Evolutionary conservation across 768 basidiomycete genomes (phyloP).

Genomic region (Lepiota subincarnata): DNA sequence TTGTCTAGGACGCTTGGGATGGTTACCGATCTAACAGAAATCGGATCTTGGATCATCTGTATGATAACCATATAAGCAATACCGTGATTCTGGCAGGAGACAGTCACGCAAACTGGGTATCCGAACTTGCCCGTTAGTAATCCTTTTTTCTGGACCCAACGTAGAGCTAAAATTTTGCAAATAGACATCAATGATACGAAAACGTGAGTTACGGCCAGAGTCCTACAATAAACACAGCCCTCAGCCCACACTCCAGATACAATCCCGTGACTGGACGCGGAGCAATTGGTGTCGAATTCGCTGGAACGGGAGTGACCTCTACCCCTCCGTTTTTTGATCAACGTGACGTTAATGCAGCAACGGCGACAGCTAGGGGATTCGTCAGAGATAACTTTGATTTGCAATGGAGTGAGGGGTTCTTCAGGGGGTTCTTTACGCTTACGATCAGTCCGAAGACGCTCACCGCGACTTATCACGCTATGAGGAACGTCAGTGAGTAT

Average conservation of each 20-base stretch:
- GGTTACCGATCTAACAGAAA: constrained; percentile 54
- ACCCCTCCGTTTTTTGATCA: constrained; percentile 39
- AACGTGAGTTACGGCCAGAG: constrained; percentile 26
- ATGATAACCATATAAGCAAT: constrained; percentile 47
- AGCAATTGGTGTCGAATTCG: constrained; percentile 56
- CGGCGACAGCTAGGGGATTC: constrained; percentile 32
- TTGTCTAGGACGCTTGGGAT: constrained; percentile 49
- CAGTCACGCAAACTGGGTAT: constrained; percentile 60
- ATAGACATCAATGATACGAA: constrained; percentile 47
- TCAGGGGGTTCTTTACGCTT: constrained; percentile 56
- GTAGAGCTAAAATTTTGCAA: background rate
- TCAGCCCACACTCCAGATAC: constrained; percentile 30
- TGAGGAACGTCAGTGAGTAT: constrained; percentile 42
- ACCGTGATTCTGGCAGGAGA: constrained; percentile 58
- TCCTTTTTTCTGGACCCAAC: background rate
- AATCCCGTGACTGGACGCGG: constrained; percentile 44
- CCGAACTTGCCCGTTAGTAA: constrained; percentile 41
- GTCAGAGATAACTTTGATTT: constrained; percentile 43
- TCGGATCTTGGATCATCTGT: constrained; percentile 43
- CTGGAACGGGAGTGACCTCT: constrained; percentile 57
- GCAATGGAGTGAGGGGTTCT: constrained; percentile 60
- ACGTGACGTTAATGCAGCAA: constrained; percentile 32
- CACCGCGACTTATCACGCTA: constrained; percentile 52
- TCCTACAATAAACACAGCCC: background rate
- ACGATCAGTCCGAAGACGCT: constrained; percentile 39